These are phyloP conservation scores for Ophiostoma triangulosporum DNA, from an alignment of 2,329 filamentous ascomycete genomes.

Conservation along the genomic window DNA sequence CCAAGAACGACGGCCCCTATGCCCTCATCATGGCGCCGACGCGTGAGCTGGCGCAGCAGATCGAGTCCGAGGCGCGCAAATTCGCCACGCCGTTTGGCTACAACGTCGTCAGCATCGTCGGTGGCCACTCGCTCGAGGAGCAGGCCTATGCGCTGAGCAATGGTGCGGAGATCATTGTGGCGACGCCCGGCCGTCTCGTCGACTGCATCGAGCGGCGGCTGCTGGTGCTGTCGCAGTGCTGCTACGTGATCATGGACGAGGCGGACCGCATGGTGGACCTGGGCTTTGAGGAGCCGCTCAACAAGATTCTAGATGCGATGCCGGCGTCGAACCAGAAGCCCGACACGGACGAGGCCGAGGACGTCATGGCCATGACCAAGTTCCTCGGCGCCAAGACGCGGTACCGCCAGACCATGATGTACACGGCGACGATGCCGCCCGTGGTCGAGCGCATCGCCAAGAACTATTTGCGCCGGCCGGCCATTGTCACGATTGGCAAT, in stretches of 20 bases:
- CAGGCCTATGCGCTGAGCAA: constrained; percentile 82
- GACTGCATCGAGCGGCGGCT: constrained; percentile 93
- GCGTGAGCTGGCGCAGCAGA: constrained; percentile 93
- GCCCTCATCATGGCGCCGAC: constrained; percentile 95
- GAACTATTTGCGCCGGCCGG: constrained; percentile 85
- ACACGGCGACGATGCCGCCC: constrained; percentile 94
- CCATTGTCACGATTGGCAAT: constrained; percentile 89
- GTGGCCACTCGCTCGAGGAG: constrained; percentile 88
- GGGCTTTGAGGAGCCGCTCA: constrained; percentile 93
- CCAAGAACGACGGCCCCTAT: constrained; percentile 90
- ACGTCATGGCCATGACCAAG: constrained; percentile 70
- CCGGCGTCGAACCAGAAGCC: constrained; percentile 91
- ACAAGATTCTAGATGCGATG: constrained; percentile 90
- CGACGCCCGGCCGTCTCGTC: constrained; percentile 91
- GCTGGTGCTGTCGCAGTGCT: constrained; percentile 87
- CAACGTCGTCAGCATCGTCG: constrained; percentile 93
- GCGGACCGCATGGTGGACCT: constrained; percentile 98
- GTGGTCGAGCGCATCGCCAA: constrained; percentile 91
- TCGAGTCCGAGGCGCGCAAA: constrained; percentile 84
- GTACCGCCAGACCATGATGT: constrained; percentile 99
- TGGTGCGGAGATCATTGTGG: constrained; percentile 93
- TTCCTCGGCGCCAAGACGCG: constrained; percentile 62
- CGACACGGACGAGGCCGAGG: constrained; percentile 81
- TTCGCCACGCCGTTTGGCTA: constrained; percentile 86
- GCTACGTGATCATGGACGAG: constrained; percentile 99